Conservation (phyloP, 441 rosid species). For the Sinapis alba region DNA sequence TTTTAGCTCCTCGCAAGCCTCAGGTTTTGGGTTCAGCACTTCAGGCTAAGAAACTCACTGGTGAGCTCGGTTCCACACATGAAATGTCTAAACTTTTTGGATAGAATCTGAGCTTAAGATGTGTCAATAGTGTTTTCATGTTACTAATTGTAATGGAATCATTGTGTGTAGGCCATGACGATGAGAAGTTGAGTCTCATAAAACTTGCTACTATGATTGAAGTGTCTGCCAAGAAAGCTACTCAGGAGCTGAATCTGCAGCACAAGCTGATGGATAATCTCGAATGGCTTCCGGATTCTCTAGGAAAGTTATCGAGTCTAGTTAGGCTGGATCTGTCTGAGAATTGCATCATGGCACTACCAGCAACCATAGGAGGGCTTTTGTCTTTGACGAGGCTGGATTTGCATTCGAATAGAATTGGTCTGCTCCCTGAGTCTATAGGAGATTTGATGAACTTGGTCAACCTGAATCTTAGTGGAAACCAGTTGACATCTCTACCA, state of each 20-base stretch:
- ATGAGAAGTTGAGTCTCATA: slow-evolving; percentile 79
- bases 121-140: not conserved
- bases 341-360: slow-evolving; percentile 69
- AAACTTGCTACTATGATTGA: slow-evolving; percentile 94
- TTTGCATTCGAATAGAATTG: slow-evolving; percentile 78
- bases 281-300: slow-evolving; percentile 94
- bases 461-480: slow-evolving; percentile 71
- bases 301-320: slow-evolving; percentile 77
- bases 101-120: not conserved
- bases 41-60: slow-evolving; percentile 47
- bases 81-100: not conserved
- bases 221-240: slow-evolving; percentile 82
- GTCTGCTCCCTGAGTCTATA: slow-evolving; percentile 72
- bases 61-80: no score
- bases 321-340: slow-evolving; percentile 81
- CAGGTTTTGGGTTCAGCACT: slow-evolving; percentile 69
- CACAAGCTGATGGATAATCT: slow-evolving; percentile 82
- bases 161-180: slow-evolving; percentile 60
- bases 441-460: slow-evolving; percentile 79
- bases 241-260: slow-evolving; percentile 77
- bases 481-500: slow-evolving; percentile 78
- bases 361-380: slow-evolving; percentile 75
- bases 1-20: slow-evolving; percentile 45
- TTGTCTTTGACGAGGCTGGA: slow-evolving; percentile 73
- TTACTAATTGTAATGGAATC: not conserved